phyloP scores from a whole-genome alignment of 2,329 filamentous ascomycete genomes.

The Fusarium sp. region DNA sequence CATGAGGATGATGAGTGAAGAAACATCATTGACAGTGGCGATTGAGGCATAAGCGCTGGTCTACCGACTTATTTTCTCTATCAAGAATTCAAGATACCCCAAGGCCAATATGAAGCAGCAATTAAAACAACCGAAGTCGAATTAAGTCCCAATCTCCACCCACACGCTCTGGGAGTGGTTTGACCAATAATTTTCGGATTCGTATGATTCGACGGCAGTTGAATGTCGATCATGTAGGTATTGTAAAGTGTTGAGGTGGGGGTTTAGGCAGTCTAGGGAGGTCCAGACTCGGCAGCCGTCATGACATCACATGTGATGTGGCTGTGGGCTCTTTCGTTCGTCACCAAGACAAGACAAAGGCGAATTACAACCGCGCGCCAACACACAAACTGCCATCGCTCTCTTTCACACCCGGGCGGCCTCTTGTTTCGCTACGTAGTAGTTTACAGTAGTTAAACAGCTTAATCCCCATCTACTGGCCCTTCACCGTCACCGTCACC shows the following conservation, averaged over 20 bases:
- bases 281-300: slow-evolving; percentile 18
- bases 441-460: slow-evolving; percentile 25
- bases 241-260: slow-evolving; percentile 16
- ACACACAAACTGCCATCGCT: slow-evolving; percentile 31
- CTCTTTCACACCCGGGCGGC: slow-evolving; percentile 32
- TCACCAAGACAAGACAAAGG: slow-evolving; percentile 44
- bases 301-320: slow-evolving; percentile 55
- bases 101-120: slow-evolving; percentile 23
- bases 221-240: slow-evolving; percentile 39
- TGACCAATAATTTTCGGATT: slow-evolving; percentile 32
- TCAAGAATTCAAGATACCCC: slow-evolving; percentile 44
- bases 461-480: slow-evolving; percentile 4
- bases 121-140: slow-evolving; percentile 23
- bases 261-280: background rate
- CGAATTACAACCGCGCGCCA: slow-evolving; percentile 47
- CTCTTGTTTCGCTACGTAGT: slow-evolving; percentile 26
- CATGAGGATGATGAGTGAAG: slow-evolving; percentile 43
- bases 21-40: slow-evolving; percentile 32
- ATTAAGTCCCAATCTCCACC: slow-evolving; percentile 13
- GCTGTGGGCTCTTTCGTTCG: slow-evolving; percentile 48
- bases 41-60: slow-evolving; percentile 17
- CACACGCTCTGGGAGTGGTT: slow-evolving; percentile 5
- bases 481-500: background rate
- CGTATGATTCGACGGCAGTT: slow-evolving; percentile 35
- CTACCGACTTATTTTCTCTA: slow-evolving; percentile 10